phyloP scores from a whole-genome alignment of 2,329 filamentous ascomycete genomes.

The Gnomoniopsis sp. region DNA sequence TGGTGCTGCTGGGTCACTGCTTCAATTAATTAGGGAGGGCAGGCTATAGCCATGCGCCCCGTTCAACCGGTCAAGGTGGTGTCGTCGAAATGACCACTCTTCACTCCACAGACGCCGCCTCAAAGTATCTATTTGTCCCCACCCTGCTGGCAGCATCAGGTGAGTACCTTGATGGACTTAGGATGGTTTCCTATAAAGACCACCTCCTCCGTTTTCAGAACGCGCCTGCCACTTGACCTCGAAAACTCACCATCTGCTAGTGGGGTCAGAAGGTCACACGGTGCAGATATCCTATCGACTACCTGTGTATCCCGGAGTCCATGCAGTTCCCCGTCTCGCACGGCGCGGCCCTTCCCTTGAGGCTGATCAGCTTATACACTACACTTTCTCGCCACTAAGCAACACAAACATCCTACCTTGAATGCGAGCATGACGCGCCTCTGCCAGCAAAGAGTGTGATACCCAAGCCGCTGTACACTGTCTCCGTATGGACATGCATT shows the following conservation, averaged over 20 bases:
- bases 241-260: neutral
- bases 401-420: neutral
- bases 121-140: neutral
- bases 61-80: neutral
- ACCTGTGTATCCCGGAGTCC: neutral
- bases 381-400: neutral
- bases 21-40: neutral
- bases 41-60: neutral
- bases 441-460: neutral
- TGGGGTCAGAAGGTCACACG: neutral
- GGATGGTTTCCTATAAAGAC: neutral
- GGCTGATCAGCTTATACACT: neutral
- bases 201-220: neutral
- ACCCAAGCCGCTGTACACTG: no score
- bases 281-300: neutral
- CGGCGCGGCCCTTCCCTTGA: conserved; percentile 15
- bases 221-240: neutral
- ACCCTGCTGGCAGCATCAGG: neutral
- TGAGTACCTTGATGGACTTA: conserved; percentile 4
- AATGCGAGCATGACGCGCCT: neutral
- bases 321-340: neutral
- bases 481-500: no score
- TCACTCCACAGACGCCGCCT: neutral
- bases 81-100: neutral
- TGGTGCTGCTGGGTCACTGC: neutral